phyloP scores from a whole-genome alignment of 2,329 filamentous ascomycete species.

The Cadophora sp. region DNA sequence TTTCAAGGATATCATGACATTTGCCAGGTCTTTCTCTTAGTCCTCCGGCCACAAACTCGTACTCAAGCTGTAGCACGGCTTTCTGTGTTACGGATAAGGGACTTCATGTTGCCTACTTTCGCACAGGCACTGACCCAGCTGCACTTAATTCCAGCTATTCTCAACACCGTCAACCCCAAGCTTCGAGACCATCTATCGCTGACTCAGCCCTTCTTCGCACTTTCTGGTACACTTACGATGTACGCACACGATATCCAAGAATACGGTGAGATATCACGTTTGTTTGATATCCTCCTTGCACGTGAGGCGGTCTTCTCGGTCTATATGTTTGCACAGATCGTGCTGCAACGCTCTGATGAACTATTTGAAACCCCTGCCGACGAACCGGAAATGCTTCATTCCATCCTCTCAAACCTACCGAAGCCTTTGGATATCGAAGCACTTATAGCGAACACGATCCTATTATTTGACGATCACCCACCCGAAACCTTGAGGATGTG shows the following conservation, averaged over 20 bases:
- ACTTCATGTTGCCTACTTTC: conserved; percentile 95
- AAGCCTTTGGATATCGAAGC: conserved; percentile 79
- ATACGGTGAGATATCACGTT: conserved; percentile 84
- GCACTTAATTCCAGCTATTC: conserved; percentile 83
- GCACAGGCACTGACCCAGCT: conserved; percentile 83
- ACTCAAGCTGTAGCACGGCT: conserved; percentile 75
- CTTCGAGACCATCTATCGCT: conserved; percentile 78
- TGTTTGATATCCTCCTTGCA: conserved; percentile 92
- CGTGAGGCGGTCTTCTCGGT: conserved; percentile 86
- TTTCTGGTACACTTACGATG: conserved; percentile 92
- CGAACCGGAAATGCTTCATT: conserved; percentile 92
- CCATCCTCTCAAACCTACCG: conserved; percentile 85
- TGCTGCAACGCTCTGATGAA: conserved; percentile 80
- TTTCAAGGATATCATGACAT: conserved; percentile 99
- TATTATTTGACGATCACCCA: conserved; percentile 70
- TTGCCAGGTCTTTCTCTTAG: conserved; percentile 90
- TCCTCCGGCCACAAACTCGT: conserved; percentile 70
- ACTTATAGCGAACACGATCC: conserved; percentile 70
- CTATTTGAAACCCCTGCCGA: conserved; percentile 83
- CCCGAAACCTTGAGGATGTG: conserved; percentile 77
- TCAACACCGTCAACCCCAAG: conserved; percentile 72
- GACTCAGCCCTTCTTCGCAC: conserved; percentile 88
- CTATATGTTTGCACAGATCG: conserved; percentile 91
- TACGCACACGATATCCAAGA: conserved; percentile 96
- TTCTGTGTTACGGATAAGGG: conserved; percentile 87